Evolutionary conservation across 202 grass and related monocot genomes (phyloP).

Genomic region (Saccharum hybrid): DNA sequence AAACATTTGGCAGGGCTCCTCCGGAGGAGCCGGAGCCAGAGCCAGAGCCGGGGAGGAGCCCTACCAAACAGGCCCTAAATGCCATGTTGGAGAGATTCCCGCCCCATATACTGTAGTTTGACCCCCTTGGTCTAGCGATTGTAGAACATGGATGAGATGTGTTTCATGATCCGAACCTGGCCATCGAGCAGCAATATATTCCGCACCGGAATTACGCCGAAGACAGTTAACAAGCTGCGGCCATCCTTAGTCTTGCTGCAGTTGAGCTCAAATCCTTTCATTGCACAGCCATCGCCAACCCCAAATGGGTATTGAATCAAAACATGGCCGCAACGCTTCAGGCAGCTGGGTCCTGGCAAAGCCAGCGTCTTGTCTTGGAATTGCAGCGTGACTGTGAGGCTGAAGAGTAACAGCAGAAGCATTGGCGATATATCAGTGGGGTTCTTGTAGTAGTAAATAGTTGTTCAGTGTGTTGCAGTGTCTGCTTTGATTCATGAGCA

Average conservation of each 20-base stretch:
- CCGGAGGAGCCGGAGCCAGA: no score
- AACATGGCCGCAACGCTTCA: background rate
- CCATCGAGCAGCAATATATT: no score
- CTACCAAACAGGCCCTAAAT: no score
- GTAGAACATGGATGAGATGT: no score
- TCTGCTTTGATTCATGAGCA: background rate
- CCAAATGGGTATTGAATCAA: slow-evolving; percentile 2
- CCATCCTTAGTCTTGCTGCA: background rate
- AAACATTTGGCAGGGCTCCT: no score
- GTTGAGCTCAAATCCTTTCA: background rate
- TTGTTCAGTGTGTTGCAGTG: background rate
- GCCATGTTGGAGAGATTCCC: no score
- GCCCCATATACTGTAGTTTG: no score
- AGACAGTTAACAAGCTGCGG: no score
- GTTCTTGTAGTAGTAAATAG: background rate
- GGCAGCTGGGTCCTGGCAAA: background rate
- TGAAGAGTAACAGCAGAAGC: background rate
- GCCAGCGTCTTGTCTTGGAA: background rate
- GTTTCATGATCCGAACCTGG: no score
- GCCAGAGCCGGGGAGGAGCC: no score
- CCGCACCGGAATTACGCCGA: no score
- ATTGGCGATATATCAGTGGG: background rate
- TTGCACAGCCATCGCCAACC: slow-evolving; percentile 10
- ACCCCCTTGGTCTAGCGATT: no score
- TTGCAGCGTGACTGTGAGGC: background rate